Evolutionary conservation across 352 stramenopile genomes (phyloP), one percentile per base, ranked within the genome.

Genomic region (Phytophthora kernoviae): DNA sequence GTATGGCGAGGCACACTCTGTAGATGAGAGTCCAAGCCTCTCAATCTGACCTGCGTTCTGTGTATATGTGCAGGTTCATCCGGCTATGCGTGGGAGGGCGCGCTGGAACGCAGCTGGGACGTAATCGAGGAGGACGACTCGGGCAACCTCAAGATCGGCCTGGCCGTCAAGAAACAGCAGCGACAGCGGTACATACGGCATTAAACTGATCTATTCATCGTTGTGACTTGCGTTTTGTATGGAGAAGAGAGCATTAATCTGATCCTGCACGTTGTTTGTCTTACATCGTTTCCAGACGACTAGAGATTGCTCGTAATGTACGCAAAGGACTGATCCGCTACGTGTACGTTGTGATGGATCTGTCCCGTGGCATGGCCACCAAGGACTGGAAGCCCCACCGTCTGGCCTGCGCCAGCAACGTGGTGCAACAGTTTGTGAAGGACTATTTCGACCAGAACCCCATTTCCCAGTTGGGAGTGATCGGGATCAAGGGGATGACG

Each of bases 361-460:
- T 96, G 44, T 94, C 87, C 24, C 81, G 86, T n/a, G 83, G 87
- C 39, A 93, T 96, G 82, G 78, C 79, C n/a, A 65, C 54, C 5
- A 96, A 96, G 54, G 87, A 96, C 75, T 96, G 82, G 85, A 94
- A 94, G 62, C 87, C 87, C 14, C 84, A 94, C 58, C 87, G 87
- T 5, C 61, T 93, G 5, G 78, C 68, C 15, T 90, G 84, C 48
- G 66, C 80, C 22, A 86, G 77, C 51, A 68, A 83, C 10, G 82
- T 88, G 41, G 51, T 95, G 51, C 81, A 94, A 63, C 75, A 94
- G 47, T 96, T 97, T 37, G 75, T 96, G 1, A 87, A 87, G 51
- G 84, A 97, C 66, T 98, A 96, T 63, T 98, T 98, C 49, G 93
- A 98, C 68, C 90, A 98, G 62, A 98, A 98, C 58, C 93, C 93